Evolutionary conservation across 306 rosid genomes (phyloP).

Genomic region (Pyrus pyrifolia): DNA sequence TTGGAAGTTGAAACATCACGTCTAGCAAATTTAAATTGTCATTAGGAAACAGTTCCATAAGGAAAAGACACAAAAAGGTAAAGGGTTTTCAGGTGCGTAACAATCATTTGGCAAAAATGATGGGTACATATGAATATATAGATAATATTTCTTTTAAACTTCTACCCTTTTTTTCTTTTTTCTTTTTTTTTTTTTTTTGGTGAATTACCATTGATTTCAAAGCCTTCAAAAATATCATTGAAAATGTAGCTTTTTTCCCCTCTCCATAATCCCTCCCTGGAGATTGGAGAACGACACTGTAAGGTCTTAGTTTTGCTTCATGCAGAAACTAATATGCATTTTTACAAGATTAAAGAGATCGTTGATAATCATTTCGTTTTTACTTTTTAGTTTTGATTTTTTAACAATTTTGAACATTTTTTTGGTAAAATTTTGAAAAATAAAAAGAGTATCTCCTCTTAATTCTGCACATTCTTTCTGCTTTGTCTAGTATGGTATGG

Average conservation of each 20-base stretch:
- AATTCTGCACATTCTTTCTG: neutral
- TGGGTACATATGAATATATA: neutral
- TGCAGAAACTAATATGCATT: no score
- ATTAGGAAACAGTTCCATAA: neutral
- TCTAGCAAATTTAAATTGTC: neutral
- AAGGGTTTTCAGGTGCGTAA: neutral
- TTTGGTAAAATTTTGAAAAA: no score
- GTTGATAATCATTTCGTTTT: no score
- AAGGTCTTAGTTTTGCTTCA: no score
- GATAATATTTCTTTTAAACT: neutral
- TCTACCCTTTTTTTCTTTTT: neutral
- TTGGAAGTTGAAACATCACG: constrained; percentile 3
- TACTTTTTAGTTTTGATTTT: no score
- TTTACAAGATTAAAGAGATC: no score
- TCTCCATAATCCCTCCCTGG: no score
- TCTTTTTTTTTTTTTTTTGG: neutral
- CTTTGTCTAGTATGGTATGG: neutral
- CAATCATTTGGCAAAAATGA: neutral
- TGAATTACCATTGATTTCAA: neutral
- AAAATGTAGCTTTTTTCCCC: no score
- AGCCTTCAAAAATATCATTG: neutral
- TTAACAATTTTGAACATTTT: no score
- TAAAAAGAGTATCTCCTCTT: neutral
- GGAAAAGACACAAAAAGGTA: neutral
- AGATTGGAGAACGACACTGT: no score